Conservation (phyloP, 2,329 filamentous ascomycete genomes). For the Alternaria burnsii region DNA sequence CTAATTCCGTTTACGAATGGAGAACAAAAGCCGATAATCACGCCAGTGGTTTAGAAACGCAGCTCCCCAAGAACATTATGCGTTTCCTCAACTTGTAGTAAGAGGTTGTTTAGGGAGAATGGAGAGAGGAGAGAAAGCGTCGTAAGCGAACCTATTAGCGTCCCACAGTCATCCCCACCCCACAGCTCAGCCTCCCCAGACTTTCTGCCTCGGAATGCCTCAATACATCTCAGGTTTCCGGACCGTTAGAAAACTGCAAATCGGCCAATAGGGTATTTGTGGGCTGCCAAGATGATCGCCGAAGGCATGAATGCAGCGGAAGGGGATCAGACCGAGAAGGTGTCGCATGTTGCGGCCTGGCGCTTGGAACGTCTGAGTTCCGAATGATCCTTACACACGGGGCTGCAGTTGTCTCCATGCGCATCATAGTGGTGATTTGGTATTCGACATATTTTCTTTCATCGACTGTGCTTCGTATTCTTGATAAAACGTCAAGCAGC, state of each 20-base stretch:
- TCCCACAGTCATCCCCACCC: slow-evolving; percentile 14
- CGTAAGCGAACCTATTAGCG: slow-evolving; percentile 20
- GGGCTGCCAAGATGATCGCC: slow-evolving; percentile 9
- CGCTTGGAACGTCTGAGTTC: slow-evolving; percentile 34
- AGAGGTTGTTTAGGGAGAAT: not conserved
- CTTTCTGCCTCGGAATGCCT: slow-evolving; percentile 18
- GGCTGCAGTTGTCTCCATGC: not conserved
- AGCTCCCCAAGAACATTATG: slow-evolving; percentile 27
- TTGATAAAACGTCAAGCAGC: not conserved
- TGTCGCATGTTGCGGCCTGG: slow-evolving; percentile 28
- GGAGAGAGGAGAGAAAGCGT: slow-evolving; percentile 1
- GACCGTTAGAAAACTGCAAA: slow-evolving; percentile 24
- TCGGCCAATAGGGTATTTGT: not conserved
- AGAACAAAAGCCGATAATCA: slow-evolving; percentile 19
- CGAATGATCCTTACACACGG: slow-evolving; percentile 11
- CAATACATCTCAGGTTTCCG: slow-evolving; percentile 31
- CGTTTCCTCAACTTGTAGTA: slow-evolving; percentile 25
- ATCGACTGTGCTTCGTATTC: not conserved
- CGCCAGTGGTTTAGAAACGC: slow-evolving; percentile 30
- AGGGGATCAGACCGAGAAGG: slow-evolving; percentile 31
- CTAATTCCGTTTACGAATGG: slow-evolving; percentile 32
- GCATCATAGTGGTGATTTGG: not conserved
- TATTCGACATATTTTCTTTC: no score
- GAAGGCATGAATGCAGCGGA: slow-evolving; percentile 12
- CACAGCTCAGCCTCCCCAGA: slow-evolving; percentile 17